phyloP scores from a whole-genome alignment of 331 rosid species.

The Stylosanthes scabra region DNA sequence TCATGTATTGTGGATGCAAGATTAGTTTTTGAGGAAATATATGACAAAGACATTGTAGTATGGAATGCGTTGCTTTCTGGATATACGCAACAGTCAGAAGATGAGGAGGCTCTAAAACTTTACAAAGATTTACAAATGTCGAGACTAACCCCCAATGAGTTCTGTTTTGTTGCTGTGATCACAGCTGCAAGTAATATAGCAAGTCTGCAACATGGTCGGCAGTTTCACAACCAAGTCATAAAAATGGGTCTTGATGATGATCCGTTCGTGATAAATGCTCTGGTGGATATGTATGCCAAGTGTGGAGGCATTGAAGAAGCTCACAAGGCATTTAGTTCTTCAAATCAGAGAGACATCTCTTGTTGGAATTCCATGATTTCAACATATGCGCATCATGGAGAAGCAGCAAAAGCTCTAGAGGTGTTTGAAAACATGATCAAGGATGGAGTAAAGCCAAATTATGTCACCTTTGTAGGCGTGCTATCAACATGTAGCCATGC shows the following conservation, averaged over 20 bases:
- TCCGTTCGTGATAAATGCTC: slow-evolving; percentile 72
- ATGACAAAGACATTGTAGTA: slow-evolving; percentile 76
- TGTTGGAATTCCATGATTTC: slow-evolving; percentile 96
- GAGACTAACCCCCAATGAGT: slow-evolving; percentile 71
- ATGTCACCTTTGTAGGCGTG: slow-evolving; percentile 80
- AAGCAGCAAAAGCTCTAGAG: slow-evolving; percentile 65
- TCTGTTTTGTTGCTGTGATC: slow-evolving; percentile 75
- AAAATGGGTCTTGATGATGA: slow-evolving; percentile 73
- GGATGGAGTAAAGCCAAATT: slow-evolving; percentile 65
- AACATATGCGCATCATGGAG: slow-evolving; percentile 91
- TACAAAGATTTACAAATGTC: slow-evolving; percentile 63
- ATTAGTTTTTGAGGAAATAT: slow-evolving; percentile 73
- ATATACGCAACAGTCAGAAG: slow-evolving; percentile 58
- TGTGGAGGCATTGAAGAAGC: slow-evolving; percentile 85
- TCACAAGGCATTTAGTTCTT: slow-evolving; percentile 51
- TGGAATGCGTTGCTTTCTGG: slow-evolving; percentile 94
- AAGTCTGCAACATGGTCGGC: slow-evolving; percentile 77
- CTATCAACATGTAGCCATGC: slow-evolving; percentile 89
- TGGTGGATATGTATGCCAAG: slow-evolving; percentile 89
- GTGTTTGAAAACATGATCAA: slow-evolving; percentile 61
- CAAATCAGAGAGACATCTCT: slow-evolving; percentile 63
- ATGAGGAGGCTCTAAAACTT: slow-evolving; percentile 77
- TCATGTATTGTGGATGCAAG: slow-evolving; percentile 66
- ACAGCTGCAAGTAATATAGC: slow-evolving; percentile 75
- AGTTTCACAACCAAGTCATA: slow-evolving; percentile 82